Evolutionary conservation across 371 early-diverging fungal species (phyloP).

Genomic region (Mucor velutinosus): DNA sequence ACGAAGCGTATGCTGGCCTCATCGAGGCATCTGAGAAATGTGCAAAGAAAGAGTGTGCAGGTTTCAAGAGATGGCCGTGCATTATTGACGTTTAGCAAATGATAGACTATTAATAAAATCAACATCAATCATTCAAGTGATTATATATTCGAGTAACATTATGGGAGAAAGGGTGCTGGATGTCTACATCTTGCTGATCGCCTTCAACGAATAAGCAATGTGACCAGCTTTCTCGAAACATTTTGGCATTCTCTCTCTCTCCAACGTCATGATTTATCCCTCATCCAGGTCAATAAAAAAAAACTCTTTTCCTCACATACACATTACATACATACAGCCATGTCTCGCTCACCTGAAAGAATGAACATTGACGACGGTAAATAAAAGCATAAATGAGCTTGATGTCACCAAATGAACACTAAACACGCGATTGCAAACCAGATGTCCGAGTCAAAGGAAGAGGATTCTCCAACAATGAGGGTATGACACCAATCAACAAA

Average conservation of each 20-base stretch:
- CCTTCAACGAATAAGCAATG: neutral
- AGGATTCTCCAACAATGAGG: slow-evolving; percentile 10
- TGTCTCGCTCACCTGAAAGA: slow-evolving; percentile 42
- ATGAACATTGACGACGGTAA: slow-evolving; percentile 67
- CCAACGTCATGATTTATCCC: neutral
- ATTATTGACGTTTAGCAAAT: slow-evolving; percentile 1
- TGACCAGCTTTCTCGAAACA: slow-evolving; percentile 4
- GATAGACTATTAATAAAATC: neutral
- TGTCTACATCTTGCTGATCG: too few species aligned
- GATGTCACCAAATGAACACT: neutral
- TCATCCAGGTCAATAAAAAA: neutral
- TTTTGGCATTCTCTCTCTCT: neutral
- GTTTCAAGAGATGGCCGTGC: slow-evolving; percentile 5
- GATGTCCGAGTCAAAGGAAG: slow-evolving; percentile 20
- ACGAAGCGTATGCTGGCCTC: slow-evolving; percentile 29
- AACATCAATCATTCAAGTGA: too few species aligned
- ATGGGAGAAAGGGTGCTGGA: too few species aligned
- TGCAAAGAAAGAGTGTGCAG: slow-evolving; percentile 18
- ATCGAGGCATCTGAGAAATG: slow-evolving; percentile 23
- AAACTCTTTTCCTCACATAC: slow-evolving; percentile 1
- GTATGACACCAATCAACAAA: slow-evolving; percentile 18
- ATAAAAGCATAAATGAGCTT: neutral
- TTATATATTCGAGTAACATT: too few species aligned
- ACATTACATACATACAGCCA: slow-evolving; percentile 5
- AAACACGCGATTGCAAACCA: slow-evolving; percentile 1